Percentiles rank a stretch among this genome's conserved stretches.
Evolutionary conservation across 1,284 basidiomycete species (phyloP).

Genomic region (Apiotrichum siamense): DNA sequence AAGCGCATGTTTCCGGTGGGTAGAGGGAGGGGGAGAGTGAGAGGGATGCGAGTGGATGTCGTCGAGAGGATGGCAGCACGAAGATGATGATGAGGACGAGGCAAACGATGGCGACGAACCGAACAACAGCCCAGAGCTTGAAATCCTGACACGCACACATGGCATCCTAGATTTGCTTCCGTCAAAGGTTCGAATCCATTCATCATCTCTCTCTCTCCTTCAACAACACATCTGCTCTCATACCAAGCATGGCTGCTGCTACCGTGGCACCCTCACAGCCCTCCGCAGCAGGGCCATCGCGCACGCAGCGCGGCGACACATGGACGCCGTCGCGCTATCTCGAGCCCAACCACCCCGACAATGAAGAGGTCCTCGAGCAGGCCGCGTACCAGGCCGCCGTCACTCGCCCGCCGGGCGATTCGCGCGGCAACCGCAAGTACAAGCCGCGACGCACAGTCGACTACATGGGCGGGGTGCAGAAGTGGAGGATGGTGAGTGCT

Average conservation of each 20-base stretch:
- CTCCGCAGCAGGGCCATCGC: constrained; percentile 24
- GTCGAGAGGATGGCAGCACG: too few species aligned
- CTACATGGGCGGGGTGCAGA: constrained; percentile 78
- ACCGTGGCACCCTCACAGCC: neutral
- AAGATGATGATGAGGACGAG: too few species aligned
- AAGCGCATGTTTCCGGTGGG: too few species aligned
- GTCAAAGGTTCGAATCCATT: neutral
- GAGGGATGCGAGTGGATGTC: too few species aligned
- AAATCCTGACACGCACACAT: too few species aligned
- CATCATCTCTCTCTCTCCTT: neutral
- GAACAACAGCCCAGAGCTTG: too few species aligned
- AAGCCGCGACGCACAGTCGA: constrained; percentile 89
- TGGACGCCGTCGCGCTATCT: constrained; percentile 53
- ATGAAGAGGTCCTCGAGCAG: constrained; percentile 63
- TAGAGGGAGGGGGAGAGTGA: too few species aligned
- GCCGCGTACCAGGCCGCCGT: constrained; percentile 69
- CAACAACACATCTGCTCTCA: neutral
- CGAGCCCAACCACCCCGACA: constrained; percentile 59
- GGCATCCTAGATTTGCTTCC: constrained; percentile 1
- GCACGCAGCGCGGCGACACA: constrained; percentile 24
- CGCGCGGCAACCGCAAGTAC: constrained; percentile 74
- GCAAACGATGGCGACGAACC: too few species aligned
- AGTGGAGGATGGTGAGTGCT: constrained; percentile 72
- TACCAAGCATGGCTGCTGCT: neutral
- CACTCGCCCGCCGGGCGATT: constrained; percentile 38